These are phyloP conservation scores for Amoeboaphelidium protococcarum DNA, from an alignment of 371 early-diverging fungal genomes.

Conservation along the genomic window DNA sequence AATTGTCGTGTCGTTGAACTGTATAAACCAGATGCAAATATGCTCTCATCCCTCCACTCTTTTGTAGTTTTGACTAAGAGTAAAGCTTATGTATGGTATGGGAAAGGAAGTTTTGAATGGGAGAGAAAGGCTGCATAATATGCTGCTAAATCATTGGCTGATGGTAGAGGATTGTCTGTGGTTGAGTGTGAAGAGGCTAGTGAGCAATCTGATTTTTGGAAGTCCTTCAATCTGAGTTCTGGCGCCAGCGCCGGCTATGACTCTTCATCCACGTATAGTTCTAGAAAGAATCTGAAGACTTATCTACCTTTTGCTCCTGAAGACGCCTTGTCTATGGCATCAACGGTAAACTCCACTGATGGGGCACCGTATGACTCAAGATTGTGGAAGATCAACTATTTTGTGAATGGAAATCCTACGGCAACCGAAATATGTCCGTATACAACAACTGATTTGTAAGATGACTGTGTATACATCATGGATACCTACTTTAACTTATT, in stretches of 20 bases:
- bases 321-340: neutral
- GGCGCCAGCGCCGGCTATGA: too few relatives aligned
- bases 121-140: neutral
- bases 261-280: too few relatives aligned
- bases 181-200: neutral
- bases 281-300: too few relatives aligned
- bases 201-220: too few relatives aligned
- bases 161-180: neutral
- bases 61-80: neutral
- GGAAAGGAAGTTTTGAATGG: neutral
- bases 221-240: too few relatives aligned
- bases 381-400: neutral
- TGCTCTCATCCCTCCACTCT: neutral
- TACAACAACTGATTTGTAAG: conserved; percentile 8
- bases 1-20: neutral
- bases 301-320: neutral
- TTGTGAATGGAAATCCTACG: neutral
- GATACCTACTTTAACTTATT: conserved; percentile 14
- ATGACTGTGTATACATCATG: conserved; percentile 7
- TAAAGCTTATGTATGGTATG: neutral
- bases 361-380: neutral
- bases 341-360: neutral
- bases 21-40: neutral
- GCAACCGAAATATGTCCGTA: conserved; percentile 7
- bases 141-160: neutral